These are phyloP conservation scores for Aspergillus sp. DNA, from an alignment of 2,329 filamentous ascomycete species.

Conservation along the genomic window DNA sequence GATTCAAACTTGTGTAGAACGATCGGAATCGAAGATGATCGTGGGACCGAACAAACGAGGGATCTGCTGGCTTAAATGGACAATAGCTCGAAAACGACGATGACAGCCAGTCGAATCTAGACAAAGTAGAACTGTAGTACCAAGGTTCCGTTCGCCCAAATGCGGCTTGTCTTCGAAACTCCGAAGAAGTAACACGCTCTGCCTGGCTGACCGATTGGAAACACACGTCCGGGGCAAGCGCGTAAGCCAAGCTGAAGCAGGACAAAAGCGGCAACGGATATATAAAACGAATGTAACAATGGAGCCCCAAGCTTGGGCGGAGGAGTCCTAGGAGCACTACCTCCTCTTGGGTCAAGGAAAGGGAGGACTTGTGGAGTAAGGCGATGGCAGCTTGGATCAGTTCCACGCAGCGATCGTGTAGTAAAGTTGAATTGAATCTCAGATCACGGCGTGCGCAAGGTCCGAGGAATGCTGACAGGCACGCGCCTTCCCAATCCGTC, in stretches of 20 bases:
- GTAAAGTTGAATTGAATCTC: neutral
- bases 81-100: slow-evolving; percentile 6
- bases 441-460: neutral
- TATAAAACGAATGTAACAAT: no score
- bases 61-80: slow-evolving; percentile 27
- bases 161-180: neutral
- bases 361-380: neutral
- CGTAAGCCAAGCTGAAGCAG: neutral
- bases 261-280: neutral
- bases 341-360: no score
- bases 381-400: neutral
- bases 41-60: slow-evolving; percentile 15
- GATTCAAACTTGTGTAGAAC: slow-evolving; percentile 25
- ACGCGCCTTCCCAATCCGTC: neutral
- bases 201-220: neutral
- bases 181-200: neutral
- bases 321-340: no score
- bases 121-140: neutral
- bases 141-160: neutral
- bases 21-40: neutral
- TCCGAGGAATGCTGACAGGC: neutral
- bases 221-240: neutral
- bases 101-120: slow-evolving; percentile 13
- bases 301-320: no score
- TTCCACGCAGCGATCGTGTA: neutral